phyloP scores from a whole-genome alignment of 176 grass and related monocot genomes.

The Zizania latifolia region DNA sequence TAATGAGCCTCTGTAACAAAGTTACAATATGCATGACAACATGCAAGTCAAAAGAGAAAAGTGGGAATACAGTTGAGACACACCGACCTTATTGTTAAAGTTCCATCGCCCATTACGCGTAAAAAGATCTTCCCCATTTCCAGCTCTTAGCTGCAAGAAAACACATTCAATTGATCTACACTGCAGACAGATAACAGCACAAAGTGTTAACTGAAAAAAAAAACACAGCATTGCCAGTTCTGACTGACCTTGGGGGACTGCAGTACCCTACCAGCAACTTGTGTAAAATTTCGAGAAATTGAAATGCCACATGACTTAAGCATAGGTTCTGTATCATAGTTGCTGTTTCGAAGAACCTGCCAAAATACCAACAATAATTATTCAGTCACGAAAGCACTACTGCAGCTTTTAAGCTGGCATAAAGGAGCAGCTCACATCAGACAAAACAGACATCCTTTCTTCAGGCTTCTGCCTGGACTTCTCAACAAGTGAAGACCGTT shows the following conservation, averaged over 20 bases:
- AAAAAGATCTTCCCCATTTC: conserved; percentile 65
- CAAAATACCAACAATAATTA: neutral
- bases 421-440: conserved; percentile 37
- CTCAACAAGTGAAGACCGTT: conserved; percentile 73
- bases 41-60: neutral
- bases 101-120: conserved; percentile 83
- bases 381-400: neutral
- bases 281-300: conserved; percentile 55
- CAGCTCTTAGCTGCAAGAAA: conserved; percentile 59
- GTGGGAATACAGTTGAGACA: neutral
- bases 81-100: conserved; percentile 75
- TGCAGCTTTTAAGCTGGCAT: neutral
- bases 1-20: conserved; percentile 51
- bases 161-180: neutral
- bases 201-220: neutral
- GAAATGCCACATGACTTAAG: conserved; percentile 58
- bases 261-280: conserved; percentile 63
- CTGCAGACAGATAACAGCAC: neutral
- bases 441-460: conserved; percentile 68
- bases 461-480: conserved; percentile 91
- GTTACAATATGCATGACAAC: neutral
- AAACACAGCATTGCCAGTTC: neutral
- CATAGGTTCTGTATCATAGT: conserved; percentile 76
- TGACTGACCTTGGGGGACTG: conserved; percentile 56
- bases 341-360: conserved; percentile 51